Conservation (phyloP, 2,329 filamentous ascomycete genomes). For the Ascochyta lentis region DNA sequence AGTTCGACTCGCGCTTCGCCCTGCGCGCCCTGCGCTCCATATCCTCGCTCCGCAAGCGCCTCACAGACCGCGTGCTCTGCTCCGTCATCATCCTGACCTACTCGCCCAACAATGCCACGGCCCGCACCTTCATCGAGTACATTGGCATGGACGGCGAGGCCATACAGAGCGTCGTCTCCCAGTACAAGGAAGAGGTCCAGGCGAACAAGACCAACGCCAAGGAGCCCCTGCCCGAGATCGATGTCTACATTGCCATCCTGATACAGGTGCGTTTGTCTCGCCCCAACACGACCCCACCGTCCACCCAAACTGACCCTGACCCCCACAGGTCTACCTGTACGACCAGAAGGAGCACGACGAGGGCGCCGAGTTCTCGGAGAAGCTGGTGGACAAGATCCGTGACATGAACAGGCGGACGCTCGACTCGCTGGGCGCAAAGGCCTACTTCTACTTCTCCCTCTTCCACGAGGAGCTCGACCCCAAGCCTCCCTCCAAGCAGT, state of each 20-base stretch:
- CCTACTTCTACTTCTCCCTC: conserved; percentile 97
- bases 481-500: conserved; percentile 85
- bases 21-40: conserved; percentile 93
- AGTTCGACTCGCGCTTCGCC: conserved; percentile 95
- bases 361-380: conserved; percentile 83
- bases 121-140: conserved; percentile 72
- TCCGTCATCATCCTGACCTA: conserved; percentile 84
- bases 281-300: no score
- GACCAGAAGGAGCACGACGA: conserved; percentile 82
- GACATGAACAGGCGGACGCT: conserved; percentile 90
- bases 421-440: conserved; percentile 91
- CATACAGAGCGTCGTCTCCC: conserved; percentile 60
- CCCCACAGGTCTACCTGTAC: conserved; percentile 79
- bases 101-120: conserved; percentile 69
- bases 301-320: conserved; percentile 32
- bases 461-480: conserved; percentile 93
- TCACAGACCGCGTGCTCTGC: conserved; percentile 80
- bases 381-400: conserved; percentile 84
- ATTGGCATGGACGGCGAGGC: conserved; percentile 71
- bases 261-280: conserved; percentile 45
- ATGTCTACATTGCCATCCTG: conserved; percentile 86
- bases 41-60: conserved; percentile 90
- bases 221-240: conserved; percentile 83
- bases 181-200: conserved; percentile 70
- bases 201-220: conserved; percentile 69